A percentile compares a stretch with the other conserved stretches of the same genome.
Conservation (phyloP, 768 basidiomycete species). For the Leccinum longicurvipes region DNA sequence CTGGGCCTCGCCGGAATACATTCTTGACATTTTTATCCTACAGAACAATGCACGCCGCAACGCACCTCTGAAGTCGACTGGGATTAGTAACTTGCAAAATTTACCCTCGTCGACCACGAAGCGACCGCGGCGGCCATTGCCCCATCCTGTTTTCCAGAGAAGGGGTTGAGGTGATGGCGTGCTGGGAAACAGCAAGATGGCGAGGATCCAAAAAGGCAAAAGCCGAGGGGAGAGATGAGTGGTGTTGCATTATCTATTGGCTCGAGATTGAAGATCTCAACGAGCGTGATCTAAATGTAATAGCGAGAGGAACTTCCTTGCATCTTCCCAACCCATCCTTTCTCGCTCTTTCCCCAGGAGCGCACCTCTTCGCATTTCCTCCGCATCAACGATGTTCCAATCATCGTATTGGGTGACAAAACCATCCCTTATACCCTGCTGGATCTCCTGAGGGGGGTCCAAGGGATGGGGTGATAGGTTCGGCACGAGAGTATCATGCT, state of each 20-base stretch:
- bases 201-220: not conserved
- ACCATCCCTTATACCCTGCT: slow-evolving; percentile 38
- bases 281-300: slow-evolving; percentile 6
- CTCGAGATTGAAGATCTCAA: not conserved
- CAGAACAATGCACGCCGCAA: slow-evolving; percentile 26
- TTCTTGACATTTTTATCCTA: not conserved
- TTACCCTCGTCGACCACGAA: slow-evolving; percentile 21
- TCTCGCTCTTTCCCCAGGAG: slow-evolving; percentile 67
- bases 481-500: slow-evolving; percentile 26
- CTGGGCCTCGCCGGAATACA: not conserved
- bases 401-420: slow-evolving; percentile 60
- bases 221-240: not conserved
- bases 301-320: slow-evolving; percentile 30
- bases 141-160: slow-evolving; percentile 28
- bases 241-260: slow-evolving; percentile 10
- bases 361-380: slow-evolving; percentile 63
- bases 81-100: slow-evolving; percentile 26
- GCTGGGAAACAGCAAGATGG: not conserved
- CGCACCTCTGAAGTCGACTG: slow-evolving; percentile 17
- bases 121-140: slow-evolving; percentile 28
- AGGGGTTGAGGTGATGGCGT: slow-evolving; percentile 9
- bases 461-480: slow-evolving; percentile 41
- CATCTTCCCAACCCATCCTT: slow-evolving; percentile 70
- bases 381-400: slow-evolving; percentile 73
- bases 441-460: slow-evolving; percentile 46